Evolutionary conservation across 805 yeast genomes (phyloP), one percentile per base, ranked within the genome.

Genomic region (Barnettozyma wickerhamii): DNA sequence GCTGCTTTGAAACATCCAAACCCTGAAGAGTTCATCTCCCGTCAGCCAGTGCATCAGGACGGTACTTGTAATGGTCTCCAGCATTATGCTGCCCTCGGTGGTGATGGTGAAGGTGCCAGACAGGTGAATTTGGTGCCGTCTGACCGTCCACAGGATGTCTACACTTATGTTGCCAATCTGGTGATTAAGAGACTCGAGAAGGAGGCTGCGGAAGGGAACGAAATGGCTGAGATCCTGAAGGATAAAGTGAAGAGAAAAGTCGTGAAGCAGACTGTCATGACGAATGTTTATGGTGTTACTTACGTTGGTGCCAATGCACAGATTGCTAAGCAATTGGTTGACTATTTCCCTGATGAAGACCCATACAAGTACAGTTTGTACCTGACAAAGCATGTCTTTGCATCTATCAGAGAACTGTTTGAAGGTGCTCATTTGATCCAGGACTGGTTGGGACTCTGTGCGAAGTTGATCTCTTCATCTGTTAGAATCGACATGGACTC

Each of bases 221-320:
- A 71, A 41, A 62, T 63, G 41, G 91, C 90, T 1, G 42, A 42
- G 10, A 14, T 48, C 4, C 37, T 56, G 30, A 68, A 73, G 42
- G 84, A 81, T 38, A 74, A 79, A 45, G 75, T 91, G 42, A 74
- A 81, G 15, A 75, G 99, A 53, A 91, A 91, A 58, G 82, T 93
- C 34, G 96, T 93, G 28, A 91, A 91, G 59, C 99, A 91, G 60
- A 88, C 99, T 0, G 98, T 91, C 19, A 91, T 91, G 99, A 91
- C 99, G 0, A 90, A 89, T 55, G 99, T 91, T 28, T 91, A 91
- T 59, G 99, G 99, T 54, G 99, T 91, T 10, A 91, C 99, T 0
- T 88, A 76, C 58, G 75, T 87, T 47, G 99, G 99, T 14, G 99
- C 98, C 0, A 77, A 87, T 14, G 82, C 81, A 4, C 99, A 91